Evolutionary conservation across 768 basidiomycete genomes (phyloP), one percentile per base, ranked within the genome.

Genomic region (Boletellus sp.): DNA sequence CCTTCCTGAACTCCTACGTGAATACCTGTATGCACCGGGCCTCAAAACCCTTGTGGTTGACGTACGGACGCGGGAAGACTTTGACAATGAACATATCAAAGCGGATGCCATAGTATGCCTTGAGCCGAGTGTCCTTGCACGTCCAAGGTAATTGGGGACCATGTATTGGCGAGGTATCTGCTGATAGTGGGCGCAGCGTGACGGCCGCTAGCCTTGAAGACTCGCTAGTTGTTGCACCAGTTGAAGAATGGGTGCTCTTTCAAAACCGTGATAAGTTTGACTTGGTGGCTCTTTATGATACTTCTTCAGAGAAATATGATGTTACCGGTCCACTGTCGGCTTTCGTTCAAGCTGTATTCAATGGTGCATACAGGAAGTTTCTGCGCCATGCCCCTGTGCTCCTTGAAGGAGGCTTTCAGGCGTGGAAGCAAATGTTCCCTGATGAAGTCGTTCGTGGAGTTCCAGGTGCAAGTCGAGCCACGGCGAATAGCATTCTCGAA

Each of bases 181-280:
- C 58, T 59, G 35, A 60, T 50, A 37, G 45, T 42, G 32, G 33
- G 43, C 36, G 10, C 59, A 95, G 92, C 37, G 72, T 92, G 51
- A 81, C 78, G 5, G 79, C 83, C 2, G 67, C 75, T 39, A 73
- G 72, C 23, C 78, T 98, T 10, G 93, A 95, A 67, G 77, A 86
- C 51, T 77, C 89, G 0, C 78, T 96, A 48, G 70, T 80, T 4
- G 72, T 90, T 31, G 82, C 80, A 0, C 90, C 94, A 2, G 73
- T 76, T 33, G 64, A 77, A 34, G 94, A 97, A 68, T 74, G 74
- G 39, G 74, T 76, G 2, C 74, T 88, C n/a, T 98, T 98, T 66
- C 66, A 72, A 36, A 87, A 91, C 52, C 87, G 95, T 35, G 81
- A 93, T 60, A 85, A 87, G 58, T 95, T 90, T 64, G 94, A 96